Base-by-base conservation (phyloP, 805 yeast species). In the Kazachstania kunashirensis region DNA sequence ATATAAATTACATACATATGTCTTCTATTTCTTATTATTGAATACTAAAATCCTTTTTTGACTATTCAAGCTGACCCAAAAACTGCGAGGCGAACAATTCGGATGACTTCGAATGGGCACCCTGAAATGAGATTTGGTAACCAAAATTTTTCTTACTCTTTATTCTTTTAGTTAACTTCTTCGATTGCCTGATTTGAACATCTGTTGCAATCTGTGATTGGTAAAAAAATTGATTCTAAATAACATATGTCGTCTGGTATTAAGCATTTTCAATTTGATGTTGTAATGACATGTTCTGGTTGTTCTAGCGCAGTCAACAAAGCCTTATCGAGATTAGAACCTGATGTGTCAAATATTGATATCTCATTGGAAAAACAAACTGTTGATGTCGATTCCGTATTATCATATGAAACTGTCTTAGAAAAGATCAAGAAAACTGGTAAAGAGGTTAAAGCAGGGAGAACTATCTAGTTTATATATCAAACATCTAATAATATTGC, bases 361-460 rank as follows among this genome's bases (percentile, higher is more conserved):
- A 77, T 88, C 39, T 79, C 94, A 2, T 68, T 92, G 33, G 88
- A 81, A 35, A 63, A 75, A 20, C 96, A 89, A 65, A 65, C 79
- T 2, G 98, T 89, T 8, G 79, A 77, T 51, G 95, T 89, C 29
- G 67, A 68, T 39, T 73, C 92, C 8, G 62, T 60, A 12, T 57
- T 83, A 24, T 70, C 74, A 36, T 85, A 82, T 54, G 94, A 88
- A 34, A 73, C 79, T 3, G 88, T 92, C n/a, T 67, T 79, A 38
- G 77, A 70, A 37, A 77, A 85, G 39, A 89, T 89, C 45, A 66
- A 79, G 44, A 89, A 89, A 68, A 86, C 97, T 1, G 97, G 97
- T 25, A 89, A 89, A 67, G 76, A 76, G 50, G 80, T 89, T 40
- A 66, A 70, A 32, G 67, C 69, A 21, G 95, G 95, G 10, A 70